Evolutionary conservation across 2,329 filamentous ascomycete genomes (phyloP).

Genomic region (Coniochaeta sp.): DNA sequence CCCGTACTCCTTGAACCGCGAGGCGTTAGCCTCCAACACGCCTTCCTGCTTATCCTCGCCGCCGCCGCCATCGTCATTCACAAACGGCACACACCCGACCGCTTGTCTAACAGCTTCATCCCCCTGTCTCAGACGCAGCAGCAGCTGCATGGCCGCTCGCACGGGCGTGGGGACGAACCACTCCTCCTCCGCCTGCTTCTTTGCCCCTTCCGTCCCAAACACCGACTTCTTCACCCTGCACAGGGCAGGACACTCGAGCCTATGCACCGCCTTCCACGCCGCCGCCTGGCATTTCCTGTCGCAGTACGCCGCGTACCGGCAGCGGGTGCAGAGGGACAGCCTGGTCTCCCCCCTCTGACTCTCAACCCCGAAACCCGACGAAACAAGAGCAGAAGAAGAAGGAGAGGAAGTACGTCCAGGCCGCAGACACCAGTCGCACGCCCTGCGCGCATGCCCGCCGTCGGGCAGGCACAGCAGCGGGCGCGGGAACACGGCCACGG

Average conservation of each 20-base stretch:
- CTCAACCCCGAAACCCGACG: no score
- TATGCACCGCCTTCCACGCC: constrained; percentile 46
- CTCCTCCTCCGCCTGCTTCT: constrained; percentile 13
- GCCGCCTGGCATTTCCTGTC: constrained; percentile 42
- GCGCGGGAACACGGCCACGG: constrained; percentile 36
- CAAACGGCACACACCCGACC: constrained; percentile 12
- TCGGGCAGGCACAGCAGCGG: constrained; percentile 41
- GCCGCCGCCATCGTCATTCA: neutral
- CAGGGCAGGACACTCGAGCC: constrained; percentile 44
- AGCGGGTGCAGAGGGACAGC: constrained; percentile 39
- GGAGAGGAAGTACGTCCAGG: constrained; percentile 12
- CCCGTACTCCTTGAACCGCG: constrained; percentile 23
- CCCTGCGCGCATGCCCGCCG: constrained; percentile 27
- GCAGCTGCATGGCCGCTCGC: constrained; percentile 43
- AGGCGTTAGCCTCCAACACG: constrained; percentile 38
- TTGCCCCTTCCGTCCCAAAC: neutral
- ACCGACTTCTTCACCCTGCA: constrained; percentile 13
- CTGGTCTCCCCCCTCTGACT: no score
- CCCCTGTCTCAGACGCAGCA: constrained; percentile 24
- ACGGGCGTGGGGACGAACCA: constrained; percentile 45
- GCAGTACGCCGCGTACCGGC: constrained; percentile 49
- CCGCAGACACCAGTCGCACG: constrained; percentile 44
- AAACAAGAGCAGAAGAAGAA: no score
- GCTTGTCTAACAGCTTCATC: constrained; percentile 22
- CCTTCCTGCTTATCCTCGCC: neutral